A percentile compares a stretch with the other conserved stretches of the same genome.
Conservation (phyloP, 2,329 filamentous ascomycete species). For the Rosellinia necatrix region DNA sequence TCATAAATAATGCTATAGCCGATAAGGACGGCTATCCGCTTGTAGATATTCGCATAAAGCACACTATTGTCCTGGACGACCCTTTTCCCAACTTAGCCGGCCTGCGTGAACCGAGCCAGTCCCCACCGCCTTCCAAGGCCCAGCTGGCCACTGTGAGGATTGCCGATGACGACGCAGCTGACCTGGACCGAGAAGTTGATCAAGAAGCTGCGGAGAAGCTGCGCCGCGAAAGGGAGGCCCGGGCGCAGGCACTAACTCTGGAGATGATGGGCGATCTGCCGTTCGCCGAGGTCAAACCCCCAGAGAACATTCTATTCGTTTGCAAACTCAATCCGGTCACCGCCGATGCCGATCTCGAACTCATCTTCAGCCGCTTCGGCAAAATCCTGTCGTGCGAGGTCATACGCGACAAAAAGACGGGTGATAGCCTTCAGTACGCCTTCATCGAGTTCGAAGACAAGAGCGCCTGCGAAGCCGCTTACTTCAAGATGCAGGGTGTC, state of each 20-base stretch:
- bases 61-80: constrained; percentile 90
- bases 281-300: constrained; percentile 95
- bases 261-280: constrained; percentile 98
- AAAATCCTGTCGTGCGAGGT: constrained; percentile 95
- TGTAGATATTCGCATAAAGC: constrained; percentile 92
- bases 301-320: constrained; percentile 96
- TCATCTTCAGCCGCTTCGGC: constrained; percentile 97
- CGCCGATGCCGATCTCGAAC: constrained; percentile 87
- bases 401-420: constrained; percentile 90
- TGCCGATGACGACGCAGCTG: constrained; percentile 74
- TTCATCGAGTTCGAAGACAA: constrained; percentile 98
- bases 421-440: constrained; percentile 94
- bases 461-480: constrained; percentile 89
- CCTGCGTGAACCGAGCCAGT: constrained; percentile 75
- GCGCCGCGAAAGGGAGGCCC: constrained; percentile 85
- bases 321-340: constrained; percentile 99
- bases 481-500: constrained; percentile 98
- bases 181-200: constrained; percentile 71
- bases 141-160: constrained; percentile 93
- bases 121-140: constrained; percentile 79
- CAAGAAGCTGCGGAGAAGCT: constrained; percentile 80
- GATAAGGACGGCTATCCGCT: constrained; percentile 86
- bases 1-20: constrained; percentile 87
- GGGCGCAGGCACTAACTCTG: constrained; percentile 89
- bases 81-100: constrained; percentile 83